Percentiles rank a stretch among this genome's conserved stretches.
phyloP scores from a whole-genome alignment of 2,329 filamentous ascomycete genomes.

The Ceratocystis albifundus region DNA sequence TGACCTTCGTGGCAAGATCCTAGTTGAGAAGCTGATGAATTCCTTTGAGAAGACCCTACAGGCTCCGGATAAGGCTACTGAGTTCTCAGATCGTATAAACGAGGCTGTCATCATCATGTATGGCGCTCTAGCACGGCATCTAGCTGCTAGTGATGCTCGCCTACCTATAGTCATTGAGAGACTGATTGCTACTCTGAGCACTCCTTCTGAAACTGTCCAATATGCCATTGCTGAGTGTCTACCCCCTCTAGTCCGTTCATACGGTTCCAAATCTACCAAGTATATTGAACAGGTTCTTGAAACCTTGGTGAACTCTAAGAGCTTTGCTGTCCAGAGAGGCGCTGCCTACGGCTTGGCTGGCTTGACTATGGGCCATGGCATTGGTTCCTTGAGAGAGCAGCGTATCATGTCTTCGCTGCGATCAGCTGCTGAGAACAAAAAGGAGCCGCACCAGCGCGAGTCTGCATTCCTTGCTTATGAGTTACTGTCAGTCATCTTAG shows the following conservation, averaged over 20 bases:
- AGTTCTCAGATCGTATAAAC: slow-evolving; percentile 78
- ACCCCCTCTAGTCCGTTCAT: slow-evolving; percentile 71
- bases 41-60: slow-evolving; percentile 84
- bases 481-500: slow-evolving; percentile 73
- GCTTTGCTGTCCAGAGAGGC: slow-evolving; percentile 83
- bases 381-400: slow-evolving; percentile 69
- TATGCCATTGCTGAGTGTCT: slow-evolving; percentile 92
- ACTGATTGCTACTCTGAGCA: slow-evolving; percentile 75
- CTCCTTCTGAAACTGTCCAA: slow-evolving; percentile 91
- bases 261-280: slow-evolving; percentile 61
- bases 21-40: slow-evolving; percentile 83
- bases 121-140: slow-evolving; percentile 79
- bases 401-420: slow-evolving; percentile 73
- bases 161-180: slow-evolving; percentile 80
- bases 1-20: slow-evolving; percentile 63
- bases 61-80: slow-evolving; percentile 66
- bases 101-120: slow-evolving; percentile 98
- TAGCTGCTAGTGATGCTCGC: slow-evolving; percentile 73
- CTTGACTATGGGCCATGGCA: slow-evolving; percentile 76
- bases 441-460: slow-evolving; percentile 77
- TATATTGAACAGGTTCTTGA: slow-evolving; percentile 76
- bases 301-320: slow-evolving; percentile 73
- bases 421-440: slow-evolving; percentile 86
- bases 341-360: slow-evolving; percentile 91
- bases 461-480: slow-evolving; percentile 85